Conservation (phyloP, 2,329 filamentous ascomycete species). For the Tricladium varicosporioides region DNA sequence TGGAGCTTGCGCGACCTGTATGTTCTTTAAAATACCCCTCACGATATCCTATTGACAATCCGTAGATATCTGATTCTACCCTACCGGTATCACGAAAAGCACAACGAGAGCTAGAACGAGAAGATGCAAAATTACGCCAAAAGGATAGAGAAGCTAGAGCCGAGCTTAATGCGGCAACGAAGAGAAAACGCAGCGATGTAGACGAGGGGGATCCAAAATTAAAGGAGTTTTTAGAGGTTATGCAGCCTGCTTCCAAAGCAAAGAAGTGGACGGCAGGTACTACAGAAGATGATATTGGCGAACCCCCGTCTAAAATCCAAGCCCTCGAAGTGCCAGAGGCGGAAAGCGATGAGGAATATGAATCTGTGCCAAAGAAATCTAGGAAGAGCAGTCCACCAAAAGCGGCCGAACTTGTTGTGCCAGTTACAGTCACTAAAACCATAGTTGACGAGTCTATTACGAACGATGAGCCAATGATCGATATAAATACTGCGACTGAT, state of each 20-base stretch:
- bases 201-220: constrained; percentile 73
- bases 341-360: constrained; percentile 75
- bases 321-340: constrained; percentile 46
- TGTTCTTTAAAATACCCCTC: constrained; percentile 30
- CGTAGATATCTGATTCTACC: constrained; percentile 36
- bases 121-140: constrained; percentile 25
- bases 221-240: constrained; percentile 80
- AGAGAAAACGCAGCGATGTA: constrained; percentile 63
- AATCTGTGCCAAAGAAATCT: constrained; percentile 57
- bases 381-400: constrained; percentile 33
- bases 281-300: constrained; percentile 35
- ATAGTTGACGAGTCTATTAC: constrained; percentile 5
- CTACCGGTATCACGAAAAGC: constrained; percentile 39
- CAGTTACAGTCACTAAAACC: constrained; percentile 1
- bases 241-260: constrained; percentile 66
- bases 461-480: constrained; percentile 27
- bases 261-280: constrained; percentile 62
- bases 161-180: constrained; percentile 43
- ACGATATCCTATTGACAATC: constrained; percentile 11
- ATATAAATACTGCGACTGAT: constrained; percentile 38
- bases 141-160: constrained; percentile 23
- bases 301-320: constrained; percentile 41
- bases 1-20: constrained; percentile 84
- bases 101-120: constrained; percentile 35
- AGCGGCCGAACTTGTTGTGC: not conserved